phyloP scores from a whole-genome alignment of 2,329 filamentous ascomycete genomes.

The Diaporthe helianthi region DNA sequence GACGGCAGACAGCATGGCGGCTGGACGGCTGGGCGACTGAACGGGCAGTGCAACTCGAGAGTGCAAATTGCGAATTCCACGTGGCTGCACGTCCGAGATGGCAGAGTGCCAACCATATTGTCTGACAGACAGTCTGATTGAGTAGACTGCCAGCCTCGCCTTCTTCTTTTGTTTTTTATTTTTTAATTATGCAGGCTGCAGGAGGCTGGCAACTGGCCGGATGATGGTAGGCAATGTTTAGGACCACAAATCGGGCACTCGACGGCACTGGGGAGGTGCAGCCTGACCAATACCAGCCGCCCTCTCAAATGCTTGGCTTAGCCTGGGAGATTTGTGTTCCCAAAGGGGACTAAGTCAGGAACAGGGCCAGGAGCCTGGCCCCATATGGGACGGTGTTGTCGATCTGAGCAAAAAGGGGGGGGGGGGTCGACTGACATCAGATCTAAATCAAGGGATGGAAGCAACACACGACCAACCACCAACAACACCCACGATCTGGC shows the following conservation, averaged over 20 bases:
- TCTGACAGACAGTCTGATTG: too few relatives aligned
- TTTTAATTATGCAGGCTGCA: conserved; percentile 6
- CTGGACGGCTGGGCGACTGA: neutral
- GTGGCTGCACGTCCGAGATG: neutral
- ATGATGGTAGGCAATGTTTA: neutral
- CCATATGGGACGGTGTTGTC: neutral
- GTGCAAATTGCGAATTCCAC: neutral
- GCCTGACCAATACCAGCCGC: conserved; percentile 20
- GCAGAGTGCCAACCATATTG: neutral
- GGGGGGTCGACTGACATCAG: conserved; percentile 8
- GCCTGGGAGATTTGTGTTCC: conserved; percentile 16
- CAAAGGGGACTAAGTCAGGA: conserved; percentile 24
- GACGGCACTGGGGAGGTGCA: neutral
- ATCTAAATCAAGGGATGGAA: conserved; percentile 4
- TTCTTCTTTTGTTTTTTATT: too few relatives aligned
- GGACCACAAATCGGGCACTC: conserved; percentile 3
- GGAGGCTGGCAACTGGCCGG: too few relatives aligned
- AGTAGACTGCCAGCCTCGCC: neutral
- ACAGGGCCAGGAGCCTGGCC: conserved; percentile 7
- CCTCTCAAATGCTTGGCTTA: conserved; percentile 21
- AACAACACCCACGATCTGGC: neutral
- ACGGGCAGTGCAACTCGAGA: neutral
- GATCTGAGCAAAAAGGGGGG: conserved; percentile 18
- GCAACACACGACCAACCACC: conserved; percentile 16
- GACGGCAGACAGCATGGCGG: neutral